These are phyloP conservation scores for Chrysoporthe deuterocubensis DNA, from an alignment of 2,329 filamentous ascomycete genomes.

Conservation along the genomic window DNA sequence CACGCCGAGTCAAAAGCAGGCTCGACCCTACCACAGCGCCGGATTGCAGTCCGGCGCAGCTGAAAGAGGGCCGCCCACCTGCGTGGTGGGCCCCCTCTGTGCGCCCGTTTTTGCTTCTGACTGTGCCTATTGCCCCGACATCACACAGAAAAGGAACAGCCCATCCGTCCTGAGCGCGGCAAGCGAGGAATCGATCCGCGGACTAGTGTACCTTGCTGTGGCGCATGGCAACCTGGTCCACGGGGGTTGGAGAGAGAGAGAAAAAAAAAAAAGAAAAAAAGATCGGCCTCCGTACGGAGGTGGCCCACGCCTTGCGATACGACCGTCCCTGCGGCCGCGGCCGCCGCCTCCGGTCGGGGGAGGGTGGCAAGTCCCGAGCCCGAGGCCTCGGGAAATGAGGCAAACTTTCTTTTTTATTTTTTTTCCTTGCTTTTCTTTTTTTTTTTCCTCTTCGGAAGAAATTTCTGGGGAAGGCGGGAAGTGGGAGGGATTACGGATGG, in stretches of 20 bases:
- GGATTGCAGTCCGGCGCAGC: neutral
- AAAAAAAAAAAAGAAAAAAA: too few species aligned
- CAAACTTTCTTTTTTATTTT: neutral
- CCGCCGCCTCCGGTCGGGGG: slow-evolving; percentile 13
- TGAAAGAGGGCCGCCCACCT: neutral
- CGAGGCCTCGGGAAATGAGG: slow-evolving; percentile 11
- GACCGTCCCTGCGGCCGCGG: slow-evolving; percentile 3
- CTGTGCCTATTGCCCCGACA: neutral
- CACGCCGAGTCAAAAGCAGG: slow-evolving; percentile 2
- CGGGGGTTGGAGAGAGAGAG: too few species aligned
- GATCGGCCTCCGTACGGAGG: slow-evolving; percentile 12
- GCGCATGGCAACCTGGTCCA: neutral
- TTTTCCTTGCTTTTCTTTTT: too few species aligned
- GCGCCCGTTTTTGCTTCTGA: neutral
- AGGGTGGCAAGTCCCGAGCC: slow-evolving; percentile 17
- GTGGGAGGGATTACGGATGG: neutral
- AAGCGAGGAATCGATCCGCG: neutral
- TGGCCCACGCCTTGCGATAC: slow-evolving; percentile 2
- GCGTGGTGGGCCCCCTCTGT: neutral
- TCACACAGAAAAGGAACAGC: neutral
- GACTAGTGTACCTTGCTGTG: neutral
- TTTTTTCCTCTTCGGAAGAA: too few species aligned
- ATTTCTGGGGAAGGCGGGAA: neutral
- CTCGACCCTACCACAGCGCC: too few species aligned
- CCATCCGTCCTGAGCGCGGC: neutral